Evolutionary conservation across 1,284 basidiomycete genomes (phyloP).

Genomic region (Microbotryum lychnidis-dioicae): DNA sequence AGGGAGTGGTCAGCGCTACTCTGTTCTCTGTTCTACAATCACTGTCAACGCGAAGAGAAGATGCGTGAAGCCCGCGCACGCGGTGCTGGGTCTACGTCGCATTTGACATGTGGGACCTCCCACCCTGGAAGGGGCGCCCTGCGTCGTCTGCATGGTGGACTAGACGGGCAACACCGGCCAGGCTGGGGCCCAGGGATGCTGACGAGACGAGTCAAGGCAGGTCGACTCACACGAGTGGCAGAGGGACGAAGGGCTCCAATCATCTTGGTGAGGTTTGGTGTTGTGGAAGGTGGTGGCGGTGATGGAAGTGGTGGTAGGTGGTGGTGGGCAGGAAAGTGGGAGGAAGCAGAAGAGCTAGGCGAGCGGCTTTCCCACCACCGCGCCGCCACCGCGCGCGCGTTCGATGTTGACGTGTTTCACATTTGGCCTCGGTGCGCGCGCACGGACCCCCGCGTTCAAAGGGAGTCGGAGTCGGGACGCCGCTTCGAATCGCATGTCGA

Average conservation of each 20-base stretch:
- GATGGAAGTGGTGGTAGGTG: background rate
- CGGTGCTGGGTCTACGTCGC: no score
- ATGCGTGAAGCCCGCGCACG: background rate
- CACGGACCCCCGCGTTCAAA: no score
- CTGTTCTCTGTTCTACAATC: background rate
- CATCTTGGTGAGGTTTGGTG: slow-evolving; percentile 4
- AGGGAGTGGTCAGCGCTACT: background rate
- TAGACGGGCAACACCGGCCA: background rate
- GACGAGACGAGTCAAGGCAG: background rate
- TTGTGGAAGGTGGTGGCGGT: background rate
- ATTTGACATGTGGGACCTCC: no score
- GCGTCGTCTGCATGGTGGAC: background rate
- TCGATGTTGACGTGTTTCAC: no score
- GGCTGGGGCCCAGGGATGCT: background rate
- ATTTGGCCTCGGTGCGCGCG: no score
- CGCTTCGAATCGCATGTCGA: no score
- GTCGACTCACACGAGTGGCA: slow-evolving; percentile 15
- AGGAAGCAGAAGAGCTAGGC: background rate
- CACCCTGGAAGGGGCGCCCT: no score
- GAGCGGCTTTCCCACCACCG: no score
- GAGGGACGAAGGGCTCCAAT: slow-evolving; percentile 21
- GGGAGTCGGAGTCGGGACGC: no score
- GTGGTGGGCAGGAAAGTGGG: background rate
- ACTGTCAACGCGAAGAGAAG: background rate
- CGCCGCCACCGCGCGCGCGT: no score